These are phyloP conservation scores for Penicillium goetzii DNA, from an alignment of 495 filamentous ascomycete species.

Conservation along the genomic window DNA sequence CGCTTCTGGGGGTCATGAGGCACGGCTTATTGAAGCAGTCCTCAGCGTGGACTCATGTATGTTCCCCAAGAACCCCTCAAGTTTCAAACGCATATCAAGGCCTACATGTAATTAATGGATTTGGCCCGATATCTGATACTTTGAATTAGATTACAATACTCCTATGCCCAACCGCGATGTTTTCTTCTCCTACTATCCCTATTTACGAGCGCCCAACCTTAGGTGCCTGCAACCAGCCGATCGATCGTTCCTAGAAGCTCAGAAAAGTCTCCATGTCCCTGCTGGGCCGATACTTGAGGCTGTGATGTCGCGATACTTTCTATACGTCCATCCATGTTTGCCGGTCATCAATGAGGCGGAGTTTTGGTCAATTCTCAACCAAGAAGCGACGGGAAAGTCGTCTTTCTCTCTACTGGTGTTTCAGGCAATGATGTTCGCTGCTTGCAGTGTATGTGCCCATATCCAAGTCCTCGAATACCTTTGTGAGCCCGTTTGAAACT, in stretches of 20 bases:
- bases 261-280: constrained; percentile 2
- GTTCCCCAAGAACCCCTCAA: background rate
- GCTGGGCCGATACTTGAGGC: background rate
- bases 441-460: constrained; percentile 6
- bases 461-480: background rate
- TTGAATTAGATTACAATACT: background rate
- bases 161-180: background rate
- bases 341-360: constrained; percentile 8
- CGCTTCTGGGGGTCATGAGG: background rate
- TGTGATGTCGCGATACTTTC: background rate
- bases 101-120: background rate
- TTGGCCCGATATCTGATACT: background rate
- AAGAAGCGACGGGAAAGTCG: background rate
- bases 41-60: constrained; percentile 2
- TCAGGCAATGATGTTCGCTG: constrained; percentile 5
- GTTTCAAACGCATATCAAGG: background rate
- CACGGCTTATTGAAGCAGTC: background rate
- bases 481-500: background rate
- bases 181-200: background rate
- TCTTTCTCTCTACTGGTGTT: constrained; percentile 5
- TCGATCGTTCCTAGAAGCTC: constrained; percentile 1
- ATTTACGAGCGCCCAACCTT: constrained; percentile 1
- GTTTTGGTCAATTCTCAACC: background rate
- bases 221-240: background rate
- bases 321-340: constrained; percentile 9